Conservation (phyloP, 73 alveolate species). For the Tetrahymena thermophila region DNA sequence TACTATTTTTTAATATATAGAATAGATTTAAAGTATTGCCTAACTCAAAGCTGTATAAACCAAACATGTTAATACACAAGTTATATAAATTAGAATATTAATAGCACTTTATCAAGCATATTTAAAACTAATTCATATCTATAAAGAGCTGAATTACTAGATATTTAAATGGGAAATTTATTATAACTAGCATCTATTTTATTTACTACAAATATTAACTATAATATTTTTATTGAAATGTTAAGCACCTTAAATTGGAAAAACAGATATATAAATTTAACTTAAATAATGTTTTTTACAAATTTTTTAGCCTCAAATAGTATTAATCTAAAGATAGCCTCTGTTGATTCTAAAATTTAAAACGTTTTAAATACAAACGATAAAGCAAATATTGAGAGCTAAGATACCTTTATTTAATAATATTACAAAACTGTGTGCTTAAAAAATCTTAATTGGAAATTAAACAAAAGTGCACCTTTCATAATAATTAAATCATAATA, state of each 20-base stretch:
- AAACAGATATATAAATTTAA: background rate
- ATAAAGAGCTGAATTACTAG: background rate
- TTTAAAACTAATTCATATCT: background rate
- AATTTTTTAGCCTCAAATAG: background rate
- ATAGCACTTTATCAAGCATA: background rate
- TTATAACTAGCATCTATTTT: background rate
- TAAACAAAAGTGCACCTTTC: background rate
- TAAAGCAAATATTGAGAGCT: background rate
- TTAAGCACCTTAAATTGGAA: background rate
- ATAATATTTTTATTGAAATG: background rate
- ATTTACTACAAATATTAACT: background rate
- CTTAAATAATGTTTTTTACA: background rate
- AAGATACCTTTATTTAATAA: background rate
- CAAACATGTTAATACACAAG: background rate
- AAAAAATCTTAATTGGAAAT: background rate
- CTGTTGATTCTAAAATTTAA: background rate
- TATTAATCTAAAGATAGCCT: background rate
- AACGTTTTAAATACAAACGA: background rate
- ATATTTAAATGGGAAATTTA: background rate
- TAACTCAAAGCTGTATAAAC: background rate
- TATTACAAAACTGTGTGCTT: background rate
- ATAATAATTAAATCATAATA: background rate
- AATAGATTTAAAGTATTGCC: background rate
- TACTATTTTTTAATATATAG: background rate
- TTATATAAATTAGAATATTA: background rate